Evolutionary conservation across 345 rosid species (phyloP), one percentile per base, ranked within the genome.

Genomic region (Eucalyptus regnans): DNA sequence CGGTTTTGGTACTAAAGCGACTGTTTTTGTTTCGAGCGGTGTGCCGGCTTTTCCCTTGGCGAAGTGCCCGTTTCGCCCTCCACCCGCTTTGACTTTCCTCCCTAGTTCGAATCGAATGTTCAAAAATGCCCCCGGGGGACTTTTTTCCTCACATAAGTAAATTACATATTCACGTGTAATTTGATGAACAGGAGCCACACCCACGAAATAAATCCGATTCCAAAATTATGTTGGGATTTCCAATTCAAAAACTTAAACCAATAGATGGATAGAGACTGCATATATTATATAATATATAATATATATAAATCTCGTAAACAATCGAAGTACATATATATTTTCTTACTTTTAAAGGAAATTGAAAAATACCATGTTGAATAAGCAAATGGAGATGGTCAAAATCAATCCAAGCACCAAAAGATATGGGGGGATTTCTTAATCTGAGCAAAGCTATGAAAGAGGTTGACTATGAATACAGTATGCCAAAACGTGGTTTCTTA

Each of bases 241-340:
- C 41, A 14, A 14, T n/a, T 64, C 37, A 64, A n/a, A 64, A 64
- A n/a, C 17, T 29, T 64, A n/a, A n/a, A 1, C 5, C 3, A 1
- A 4, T 31, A 66, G 79, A 31, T 3, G 6, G 43, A 68, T 16
- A 33, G 20, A 31, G 23, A 68, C 43, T 8, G 10, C 17, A 66
- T n/a, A 17, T 62, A 0, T 60, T 60, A 60, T 12, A 25, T 60
- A 60, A 27, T 60, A 60, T 62, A n/a, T n/a, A 16, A 33, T 33
- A 33, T 33, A 33, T 66, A 16, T 66, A 16, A 66, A 66, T 9
- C 22, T 17, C 12, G 0, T 31, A 37, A 71, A 17, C 25, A 33
- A 3, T 9, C 3, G 1, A 62, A 1, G 4, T 62, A n/a, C 2
- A 6, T 12, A 27, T 12, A 0, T 6, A 12, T 8, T 4, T 68